Evolutionary conservation across 2,329 filamentous ascomycete genomes (phyloP).

Genomic region (Ceratocystis colombiana): DNA sequence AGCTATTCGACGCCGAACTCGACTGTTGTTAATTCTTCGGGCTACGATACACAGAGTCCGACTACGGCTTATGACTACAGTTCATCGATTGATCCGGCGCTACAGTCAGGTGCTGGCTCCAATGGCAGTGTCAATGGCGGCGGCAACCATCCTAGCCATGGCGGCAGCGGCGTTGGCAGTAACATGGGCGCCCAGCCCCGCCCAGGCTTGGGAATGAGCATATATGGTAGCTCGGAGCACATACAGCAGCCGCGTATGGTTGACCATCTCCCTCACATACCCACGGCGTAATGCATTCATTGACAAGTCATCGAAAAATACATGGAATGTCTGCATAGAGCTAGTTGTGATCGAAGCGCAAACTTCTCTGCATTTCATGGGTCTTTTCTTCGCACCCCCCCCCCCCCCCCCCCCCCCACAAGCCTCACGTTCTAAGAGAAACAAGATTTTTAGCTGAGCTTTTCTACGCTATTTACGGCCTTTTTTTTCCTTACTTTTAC

Average conservation of each 20-base stretch:
- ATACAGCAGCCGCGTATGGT: conserved; percentile 19
- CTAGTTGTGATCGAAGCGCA: background rate
- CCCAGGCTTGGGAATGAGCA: background rate
- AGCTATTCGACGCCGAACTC: conserved; percentile 24
- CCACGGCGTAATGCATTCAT: conserved; percentile 8
- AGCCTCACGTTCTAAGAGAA: background rate
- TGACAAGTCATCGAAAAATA: conserved; percentile 8
- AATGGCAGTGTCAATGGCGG: background rate
- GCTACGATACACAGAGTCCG: conserved; percentile 24
- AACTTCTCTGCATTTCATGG: background rate
- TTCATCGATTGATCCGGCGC: conserved; percentile 52
- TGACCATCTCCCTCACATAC: conserved; percentile 22
- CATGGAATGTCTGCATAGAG: background rate
- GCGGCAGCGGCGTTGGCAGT: background rate
- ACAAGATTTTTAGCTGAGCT: background rate
- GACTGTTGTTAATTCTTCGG: conserved; percentile 20
- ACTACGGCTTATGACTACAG: conserved; percentile 41
- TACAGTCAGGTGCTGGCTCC: conserved; percentile 35
- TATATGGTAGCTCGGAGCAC: conserved; percentile 15
- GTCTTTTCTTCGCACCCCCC: background rate
- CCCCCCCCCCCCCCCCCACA: background rate
- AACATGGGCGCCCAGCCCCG: conserved; percentile 10
- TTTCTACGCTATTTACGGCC: conserved; percentile 15
- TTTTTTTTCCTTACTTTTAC: background rate
- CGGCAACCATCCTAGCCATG: background rate